Evolutionary conservation across 2,329 filamentous ascomycete species (phyloP), one percentile per base, ranked within the genome.

Genomic region (Magnaporthales sp.): DNA sequence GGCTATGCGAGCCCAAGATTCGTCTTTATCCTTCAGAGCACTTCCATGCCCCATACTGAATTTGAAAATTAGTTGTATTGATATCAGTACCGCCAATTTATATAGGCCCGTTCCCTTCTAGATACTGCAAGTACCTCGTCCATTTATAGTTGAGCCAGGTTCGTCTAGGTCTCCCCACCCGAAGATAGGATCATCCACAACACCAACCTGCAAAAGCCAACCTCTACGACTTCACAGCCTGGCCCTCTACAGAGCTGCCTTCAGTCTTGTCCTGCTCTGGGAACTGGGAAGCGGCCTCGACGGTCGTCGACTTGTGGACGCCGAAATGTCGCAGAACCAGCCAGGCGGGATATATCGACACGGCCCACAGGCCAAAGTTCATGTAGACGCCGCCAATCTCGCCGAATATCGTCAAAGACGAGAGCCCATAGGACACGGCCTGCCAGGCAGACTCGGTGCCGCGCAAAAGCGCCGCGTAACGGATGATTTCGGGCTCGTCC

Each of bases 401-500:
- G 1, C 84, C 88, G 74, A 92, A 88, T 6, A 90, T 74, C 0
- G 79, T 77, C 10, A 91, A 70, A 2, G 86, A 88, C 9, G 83
- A 85, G 0, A 91, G 75, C 0, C 89, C 90, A 68, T 92, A 92
- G 71, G 87, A 90, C 19, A 92, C 77, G 7, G 89, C 89, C 73
- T 92, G 90, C 78, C 87, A 89, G 0, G 88, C 90, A 1, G 88
- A 91, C 75, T 92, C 89, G 0, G 87, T 90, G 0, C 87, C 90
- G 66, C 89, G 81, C 2, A 92, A 78, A 13, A 92, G 75, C 0
- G 87, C 89, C 0, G 89, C 84, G 71, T 89, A 88, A 0, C 89
- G 83, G 60, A 92, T 84, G 1, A 91, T 83, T 70, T 92, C 86
- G 27, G 83, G 81, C 64, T 90, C 81, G 6, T 81, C 79, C 4